These are phyloP conservation scores for Domatiomyces catenatus DNA, from an alignment of 2,329 filamentous ascomycete genomes.

Conservation along the genomic window DNA sequence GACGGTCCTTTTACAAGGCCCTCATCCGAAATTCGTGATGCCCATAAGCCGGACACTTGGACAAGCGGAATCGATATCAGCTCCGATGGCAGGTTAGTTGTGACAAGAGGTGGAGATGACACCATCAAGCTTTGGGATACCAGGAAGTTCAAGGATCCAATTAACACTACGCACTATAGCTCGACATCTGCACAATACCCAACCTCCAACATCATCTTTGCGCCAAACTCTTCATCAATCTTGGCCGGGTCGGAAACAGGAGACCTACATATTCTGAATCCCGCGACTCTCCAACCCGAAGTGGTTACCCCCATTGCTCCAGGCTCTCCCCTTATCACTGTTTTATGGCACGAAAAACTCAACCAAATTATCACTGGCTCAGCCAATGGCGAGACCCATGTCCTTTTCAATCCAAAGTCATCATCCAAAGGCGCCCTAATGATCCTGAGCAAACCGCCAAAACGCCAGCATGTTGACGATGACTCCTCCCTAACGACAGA, in stretches of 20 bases:
- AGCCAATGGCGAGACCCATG: constrained; percentile 73
- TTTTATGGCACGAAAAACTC: constrained; percentile 83
- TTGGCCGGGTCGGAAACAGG: constrained; percentile 78
- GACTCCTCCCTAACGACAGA: constrained; percentile 78
- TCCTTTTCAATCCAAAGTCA: constrained; percentile 77
- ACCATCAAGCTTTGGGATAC: constrained; percentile 95
- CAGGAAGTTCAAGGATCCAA: constrained; percentile 80
- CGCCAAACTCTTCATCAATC: constrained; percentile 67
- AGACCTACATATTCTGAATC: constrained; percentile 81
- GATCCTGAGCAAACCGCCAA: constrained; percentile 84
- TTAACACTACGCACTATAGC: constrained; percentile 61
- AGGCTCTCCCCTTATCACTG: constrained; percentile 63
- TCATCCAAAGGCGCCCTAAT: constrained; percentile 70
- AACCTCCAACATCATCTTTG: constrained; percentile 78
- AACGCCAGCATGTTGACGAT: constrained; percentile 90
- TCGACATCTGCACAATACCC: constrained; percentile 75
- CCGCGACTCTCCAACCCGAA: constrained; percentile 73
- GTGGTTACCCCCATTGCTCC: constrained; percentile 80
- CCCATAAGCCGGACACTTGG: constrained; percentile 73
- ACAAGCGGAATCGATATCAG: constrained; percentile 86
- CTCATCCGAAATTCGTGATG: constrained; percentile 65
- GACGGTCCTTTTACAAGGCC: constrained; percentile 75
- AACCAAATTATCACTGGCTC: constrained; percentile 95
- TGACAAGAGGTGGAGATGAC: constrained; percentile 81
- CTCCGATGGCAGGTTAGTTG: constrained; percentile 72